These are phyloP conservation scores for Vitis vinifera DNA, from an alignment of 164 flowering plant species.

Conservation along the genomic window DNA sequence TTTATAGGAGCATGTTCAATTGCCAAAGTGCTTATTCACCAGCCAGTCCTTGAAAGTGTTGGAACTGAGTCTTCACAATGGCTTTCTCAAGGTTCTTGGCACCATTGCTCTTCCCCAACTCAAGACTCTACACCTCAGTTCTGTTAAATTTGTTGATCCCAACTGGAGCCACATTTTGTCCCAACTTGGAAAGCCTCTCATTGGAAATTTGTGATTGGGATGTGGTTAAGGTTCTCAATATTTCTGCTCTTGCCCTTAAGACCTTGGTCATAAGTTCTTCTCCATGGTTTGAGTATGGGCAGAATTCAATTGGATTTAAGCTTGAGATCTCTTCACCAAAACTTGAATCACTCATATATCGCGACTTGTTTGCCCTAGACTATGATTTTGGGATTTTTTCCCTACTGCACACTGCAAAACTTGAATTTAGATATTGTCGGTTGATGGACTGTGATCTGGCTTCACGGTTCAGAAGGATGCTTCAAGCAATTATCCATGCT, in stretches of 20 bases:
- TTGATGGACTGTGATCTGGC: neutral
- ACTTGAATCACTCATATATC: neutral
- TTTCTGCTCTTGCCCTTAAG: neutral
- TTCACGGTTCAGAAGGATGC: neutral
- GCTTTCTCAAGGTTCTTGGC: neutral
- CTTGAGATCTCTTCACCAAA: conserved; percentile 4
- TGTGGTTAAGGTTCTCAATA: neutral
- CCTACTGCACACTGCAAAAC: neutral
- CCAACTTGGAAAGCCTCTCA: neutral
- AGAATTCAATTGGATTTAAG: neutral
- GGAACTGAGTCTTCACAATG: conserved; percentile 1
- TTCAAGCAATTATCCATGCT: neutral
- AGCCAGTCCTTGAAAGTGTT: neutral
- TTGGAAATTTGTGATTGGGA: conserved; percentile 4
- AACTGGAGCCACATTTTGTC: neutral
- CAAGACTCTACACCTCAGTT: neutral
- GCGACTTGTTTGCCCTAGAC: neutral
- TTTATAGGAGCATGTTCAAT: neutral
- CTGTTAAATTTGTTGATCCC: neutral
- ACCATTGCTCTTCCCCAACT: conserved; percentile 4
- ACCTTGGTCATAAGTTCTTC: neutral
- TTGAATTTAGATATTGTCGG: neutral
- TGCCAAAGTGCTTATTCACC: neutral
- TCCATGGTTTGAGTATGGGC: neutral
- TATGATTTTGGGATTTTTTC: neutral